A percentile compares a stretch with the other conserved stretches of the same genome.
These are phyloP conservation scores for Xylogone sp. DNA, from an alignment of 2,329 filamentous ascomycete species.

Conservation along the genomic window DNA sequence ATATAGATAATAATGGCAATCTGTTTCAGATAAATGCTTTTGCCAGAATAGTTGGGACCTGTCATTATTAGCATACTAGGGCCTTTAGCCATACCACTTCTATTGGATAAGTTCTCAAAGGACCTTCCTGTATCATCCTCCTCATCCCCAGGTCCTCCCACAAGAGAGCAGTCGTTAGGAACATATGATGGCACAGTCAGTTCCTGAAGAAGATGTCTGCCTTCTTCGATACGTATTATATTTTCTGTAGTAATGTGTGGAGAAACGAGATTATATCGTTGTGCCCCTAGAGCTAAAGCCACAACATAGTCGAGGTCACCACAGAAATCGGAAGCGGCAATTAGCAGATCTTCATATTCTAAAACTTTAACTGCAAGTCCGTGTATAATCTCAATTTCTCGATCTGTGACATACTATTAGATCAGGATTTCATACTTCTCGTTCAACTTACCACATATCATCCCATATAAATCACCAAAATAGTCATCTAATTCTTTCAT, in stretches of 20 bases:
- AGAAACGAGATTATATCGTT: slow-evolving; percentile 64
- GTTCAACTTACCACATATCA: slow-evolving; percentile 65
- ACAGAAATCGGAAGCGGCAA: slow-evolving; percentile 70
- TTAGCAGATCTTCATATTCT: slow-evolving; percentile 61
- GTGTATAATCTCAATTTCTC: slow-evolving; percentile 86
- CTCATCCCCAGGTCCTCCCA: slow-evolving; percentile 50
- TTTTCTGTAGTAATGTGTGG: slow-evolving; percentile 70
- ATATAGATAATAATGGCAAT: slow-evolving; percentile 87
- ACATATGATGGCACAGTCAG: slow-evolving; percentile 77
- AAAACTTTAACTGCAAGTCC: slow-evolving; percentile 68
- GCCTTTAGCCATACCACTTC: slow-evolving; percentile 13
- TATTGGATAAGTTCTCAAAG: background rate
- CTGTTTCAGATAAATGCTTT: slow-evolving; percentile 94
- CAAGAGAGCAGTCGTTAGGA: slow-evolving; percentile 72
- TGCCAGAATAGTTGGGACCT: slow-evolving; percentile 94
- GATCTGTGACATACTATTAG: slow-evolving; percentile 47
- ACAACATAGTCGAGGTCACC: slow-evolving; percentile 85
- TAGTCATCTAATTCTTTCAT: slow-evolving; percentile 79
- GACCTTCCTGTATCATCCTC: background rate
- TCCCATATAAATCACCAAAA: slow-evolving; percentile 80
- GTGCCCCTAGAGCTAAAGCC: slow-evolving; percentile 74
- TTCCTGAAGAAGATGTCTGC: slow-evolving; percentile 85
- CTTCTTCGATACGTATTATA: slow-evolving; percentile 68
- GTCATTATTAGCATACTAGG: slow-evolving; percentile 79
- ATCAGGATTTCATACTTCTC: background rate